phyloP scores from a whole-genome alignment of 345 rosid species.

The Viola odorata region DNA sequence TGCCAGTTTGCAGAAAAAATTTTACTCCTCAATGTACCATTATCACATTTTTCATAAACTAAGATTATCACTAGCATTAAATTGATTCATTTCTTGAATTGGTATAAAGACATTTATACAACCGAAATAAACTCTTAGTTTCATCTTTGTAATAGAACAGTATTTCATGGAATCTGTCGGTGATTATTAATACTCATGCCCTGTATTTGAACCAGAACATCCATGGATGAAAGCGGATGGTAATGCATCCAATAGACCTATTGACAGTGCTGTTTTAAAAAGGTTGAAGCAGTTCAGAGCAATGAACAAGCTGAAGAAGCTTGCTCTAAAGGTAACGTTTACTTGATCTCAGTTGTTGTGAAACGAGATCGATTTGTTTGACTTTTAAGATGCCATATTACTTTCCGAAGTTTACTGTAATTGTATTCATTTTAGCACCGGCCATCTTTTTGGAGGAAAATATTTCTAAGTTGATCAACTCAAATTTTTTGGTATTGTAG shows the following conservation, averaged over 20 bases:
- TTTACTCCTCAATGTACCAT: too few species aligned
- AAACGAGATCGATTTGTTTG: too few species aligned
- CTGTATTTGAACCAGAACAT: constrained; percentile 20
- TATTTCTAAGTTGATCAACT: neutral
- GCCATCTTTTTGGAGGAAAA: neutral
- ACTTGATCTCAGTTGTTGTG: neutral
- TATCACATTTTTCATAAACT: too few species aligned
- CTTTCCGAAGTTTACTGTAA: neutral
- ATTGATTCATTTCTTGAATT: too few species aligned
- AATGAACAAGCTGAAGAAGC: constrained; percentile 32
- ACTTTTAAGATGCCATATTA: neutral
- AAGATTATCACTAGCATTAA: too few species aligned
- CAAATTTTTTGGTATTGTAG: neutral
- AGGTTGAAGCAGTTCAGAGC: constrained; percentile 30
- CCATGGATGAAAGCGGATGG: constrained; percentile 27
- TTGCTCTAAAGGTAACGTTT: constrained; percentile 20
- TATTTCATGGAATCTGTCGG: neutral
- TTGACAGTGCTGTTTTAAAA: constrained; percentile 23
- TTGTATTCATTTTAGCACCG: neutral
- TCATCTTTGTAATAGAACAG: too few species aligned
- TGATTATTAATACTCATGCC: neutral
- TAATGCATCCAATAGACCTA: constrained; percentile 16
- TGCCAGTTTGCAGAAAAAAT: too few species aligned
- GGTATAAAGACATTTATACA: too few species aligned
- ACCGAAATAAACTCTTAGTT: too few species aligned